Percentiles rank a stretch among this genome's conserved stretches.
Conservation (phyloP, 129 eudicot genomes). For the Chrysanthemum seticuspe region DNA sequence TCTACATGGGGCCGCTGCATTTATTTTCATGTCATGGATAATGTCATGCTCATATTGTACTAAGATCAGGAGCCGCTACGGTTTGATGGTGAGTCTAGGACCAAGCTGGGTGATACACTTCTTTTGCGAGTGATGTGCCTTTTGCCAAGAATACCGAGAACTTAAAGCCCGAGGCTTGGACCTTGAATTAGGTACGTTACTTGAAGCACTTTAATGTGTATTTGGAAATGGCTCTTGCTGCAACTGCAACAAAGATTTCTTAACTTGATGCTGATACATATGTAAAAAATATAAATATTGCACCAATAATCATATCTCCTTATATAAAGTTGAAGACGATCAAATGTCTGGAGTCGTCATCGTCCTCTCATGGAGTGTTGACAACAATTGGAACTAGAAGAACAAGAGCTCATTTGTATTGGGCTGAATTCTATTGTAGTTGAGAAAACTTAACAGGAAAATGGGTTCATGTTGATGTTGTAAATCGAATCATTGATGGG, state of each 20-base stretch:
- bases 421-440: slow-evolving; percentile 84
- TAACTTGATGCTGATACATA: slow-evolving; percentile 18
- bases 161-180: no score
- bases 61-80: no score
- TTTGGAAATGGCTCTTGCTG: slow-evolving; percentile 81
- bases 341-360: slow-evolving; percentile 35
- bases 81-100: no score
- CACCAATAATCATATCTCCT: slow-evolving; percentile 24
- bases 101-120: no score
- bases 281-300: slow-evolving; percentile 25
- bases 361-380: slow-evolving; percentile 40
- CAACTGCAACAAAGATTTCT: slow-evolving; percentile 38
- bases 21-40: no score
- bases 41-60: no score
- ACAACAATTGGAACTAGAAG: slow-evolving; percentile 79
- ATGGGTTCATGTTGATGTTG: slow-evolving; percentile 93
- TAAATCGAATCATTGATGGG: slow-evolving; percentile 75
- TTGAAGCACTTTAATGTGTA: no score
- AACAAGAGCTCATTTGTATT: slow-evolving; percentile 80
- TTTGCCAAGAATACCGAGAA: no score
- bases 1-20: no score
- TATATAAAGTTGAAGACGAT: slow-evolving; percentile 46
- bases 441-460: slow-evolving; percentile 80
- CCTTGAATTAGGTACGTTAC: no score
- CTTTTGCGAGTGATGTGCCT: no score